These are phyloP conservation scores for Corylus avellana DNA, from an alignment of 306 rosid species.

Conservation along the genomic window DNA sequence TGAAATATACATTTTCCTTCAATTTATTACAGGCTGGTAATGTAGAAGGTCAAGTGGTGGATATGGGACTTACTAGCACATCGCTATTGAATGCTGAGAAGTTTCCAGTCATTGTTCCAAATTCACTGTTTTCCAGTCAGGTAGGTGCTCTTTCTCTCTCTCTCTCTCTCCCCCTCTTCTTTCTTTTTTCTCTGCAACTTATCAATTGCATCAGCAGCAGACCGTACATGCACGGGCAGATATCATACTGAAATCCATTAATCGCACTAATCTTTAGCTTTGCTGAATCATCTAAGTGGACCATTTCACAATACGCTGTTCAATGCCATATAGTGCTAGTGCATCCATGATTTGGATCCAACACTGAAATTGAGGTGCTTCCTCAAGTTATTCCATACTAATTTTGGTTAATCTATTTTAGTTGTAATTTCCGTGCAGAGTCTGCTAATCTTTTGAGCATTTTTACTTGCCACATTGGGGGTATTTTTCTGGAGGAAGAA, in stretches of 20 bases:
- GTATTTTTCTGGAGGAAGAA: not conserved
- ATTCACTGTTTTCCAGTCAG: conserved; percentile 88
- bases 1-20: not conserved
- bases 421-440: not conserved
- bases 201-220: not conserved
- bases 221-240: not conserved
- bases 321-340: not conserved
- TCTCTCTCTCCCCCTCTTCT: not conserved
- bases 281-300: not conserved
- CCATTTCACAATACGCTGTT: not conserved
- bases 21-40: conserved; percentile 77
- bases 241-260: not conserved
- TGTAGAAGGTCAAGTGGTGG: conserved; percentile 92
- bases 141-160: conserved; percentile 28
- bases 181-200: conserved; percentile 19
- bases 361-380: not conserved
- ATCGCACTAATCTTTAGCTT: conserved; percentile 8
- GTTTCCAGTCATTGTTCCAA: conserved; percentile 86
- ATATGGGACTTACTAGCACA: conserved; percentile 88
- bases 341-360: conserved; percentile 3
- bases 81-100: conserved; percentile 83
- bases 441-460: not conserved
- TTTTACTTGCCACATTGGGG: not conserved
- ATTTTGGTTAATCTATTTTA: not conserved
- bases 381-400: not conserved